These are phyloP conservation scores for Lasiodiplodia sp. DNA, from an alignment of 2,329 filamentous ascomycete species.

Conservation along the genomic window DNA sequence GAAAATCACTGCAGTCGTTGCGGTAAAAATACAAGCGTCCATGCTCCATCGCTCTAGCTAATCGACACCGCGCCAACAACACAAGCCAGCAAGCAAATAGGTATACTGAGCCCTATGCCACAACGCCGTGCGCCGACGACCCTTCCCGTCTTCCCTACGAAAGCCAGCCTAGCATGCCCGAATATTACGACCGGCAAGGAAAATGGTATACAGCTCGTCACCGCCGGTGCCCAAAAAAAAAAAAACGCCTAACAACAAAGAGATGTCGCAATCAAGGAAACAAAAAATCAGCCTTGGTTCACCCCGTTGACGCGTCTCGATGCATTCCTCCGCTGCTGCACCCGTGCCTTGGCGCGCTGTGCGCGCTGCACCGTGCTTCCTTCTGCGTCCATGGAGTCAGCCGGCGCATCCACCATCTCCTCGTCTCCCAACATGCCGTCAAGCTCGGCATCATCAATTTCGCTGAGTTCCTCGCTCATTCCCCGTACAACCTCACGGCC, in stretches of 20 bases:
- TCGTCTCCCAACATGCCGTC: constrained; percentile 60
- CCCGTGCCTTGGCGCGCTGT: constrained; percentile 37
- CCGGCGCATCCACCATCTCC: constrained; percentile 36
- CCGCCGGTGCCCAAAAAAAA: constrained; percentile 4
- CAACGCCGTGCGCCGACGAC: constrained; percentile 20
- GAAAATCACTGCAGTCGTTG: constrained; percentile 27
- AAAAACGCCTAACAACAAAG: neutral
- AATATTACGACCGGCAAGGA: constrained; percentile 23
- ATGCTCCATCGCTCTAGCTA: constrained; percentile 26
- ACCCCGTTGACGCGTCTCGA: constrained; percentile 33
- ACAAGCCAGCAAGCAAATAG: constrained; percentile 25
- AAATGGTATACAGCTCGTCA: constrained; percentile 31
- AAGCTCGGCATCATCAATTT: constrained; percentile 90
- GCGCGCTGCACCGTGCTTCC: constrained; percentile 30
- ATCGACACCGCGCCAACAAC: constrained; percentile 22
- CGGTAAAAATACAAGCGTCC: constrained; percentile 27
- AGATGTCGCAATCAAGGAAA: constrained; percentile 2
- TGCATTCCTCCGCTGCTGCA: constrained; percentile 42
- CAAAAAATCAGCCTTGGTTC: neutral
- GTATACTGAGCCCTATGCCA: constrained; percentile 23
- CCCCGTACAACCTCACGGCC: constrained; percentile 74
- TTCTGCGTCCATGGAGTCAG: constrained; percentile 35
- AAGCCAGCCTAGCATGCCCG: constrained; percentile 14
- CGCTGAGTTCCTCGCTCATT: constrained; percentile 87
- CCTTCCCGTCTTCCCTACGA: constrained; percentile 4